Percentiles rank a stretch among this genome's conserved stretches.
These are phyloP conservation scores for Colletotrichum tamarilloi DNA, from an alignment of 2,329 filamentous ascomycete genomes.

Conservation along the genomic window DNA sequence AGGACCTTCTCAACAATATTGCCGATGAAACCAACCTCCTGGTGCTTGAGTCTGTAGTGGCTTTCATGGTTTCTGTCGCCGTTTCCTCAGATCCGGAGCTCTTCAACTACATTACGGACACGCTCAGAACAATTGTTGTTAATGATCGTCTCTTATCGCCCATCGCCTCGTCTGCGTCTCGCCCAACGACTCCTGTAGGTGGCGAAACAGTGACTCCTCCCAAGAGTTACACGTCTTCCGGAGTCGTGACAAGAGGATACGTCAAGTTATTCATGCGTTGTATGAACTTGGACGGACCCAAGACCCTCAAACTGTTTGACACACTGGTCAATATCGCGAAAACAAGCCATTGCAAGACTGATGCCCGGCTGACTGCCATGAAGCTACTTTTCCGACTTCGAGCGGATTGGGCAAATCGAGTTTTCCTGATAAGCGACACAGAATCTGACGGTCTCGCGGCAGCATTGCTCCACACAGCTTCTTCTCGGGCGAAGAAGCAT, in stretches of 20 bases:
- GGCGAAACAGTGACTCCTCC: constrained; percentile 38
- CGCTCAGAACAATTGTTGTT: constrained; percentile 61
- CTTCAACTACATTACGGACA: constrained; percentile 68
- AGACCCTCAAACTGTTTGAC: constrained; percentile 72
- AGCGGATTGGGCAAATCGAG: constrained; percentile 81
- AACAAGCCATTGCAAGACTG: constrained; percentile 68
- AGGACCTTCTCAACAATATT: constrained; percentile 70
- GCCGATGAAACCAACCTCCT: constrained; percentile 71
- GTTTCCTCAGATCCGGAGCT: constrained; percentile 67
- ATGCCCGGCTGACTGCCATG: constrained; percentile 79
- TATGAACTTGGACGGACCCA: constrained; percentile 73
- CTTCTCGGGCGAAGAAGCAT: constrained; percentile 61
- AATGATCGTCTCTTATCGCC: constrained; percentile 60
- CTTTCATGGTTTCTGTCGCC: constrained; percentile 73
- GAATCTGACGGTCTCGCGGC: constrained; percentile 81
- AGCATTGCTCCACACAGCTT: constrained; percentile 74
- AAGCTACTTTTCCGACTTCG: constrained; percentile 85
- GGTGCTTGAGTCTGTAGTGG: constrained; percentile 73
- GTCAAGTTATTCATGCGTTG: constrained; percentile 81
- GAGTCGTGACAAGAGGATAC: constrained; percentile 77
- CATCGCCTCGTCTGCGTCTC: constrained; percentile 43
- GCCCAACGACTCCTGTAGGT: constrained; percentile 41
- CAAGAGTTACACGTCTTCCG: constrained; percentile 66
- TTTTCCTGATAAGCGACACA: constrained; percentile 76
- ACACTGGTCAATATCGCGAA: constrained; percentile 73